Conservation (phyloP, 208 protist species). For the Trypanosoma caninum region DNA sequence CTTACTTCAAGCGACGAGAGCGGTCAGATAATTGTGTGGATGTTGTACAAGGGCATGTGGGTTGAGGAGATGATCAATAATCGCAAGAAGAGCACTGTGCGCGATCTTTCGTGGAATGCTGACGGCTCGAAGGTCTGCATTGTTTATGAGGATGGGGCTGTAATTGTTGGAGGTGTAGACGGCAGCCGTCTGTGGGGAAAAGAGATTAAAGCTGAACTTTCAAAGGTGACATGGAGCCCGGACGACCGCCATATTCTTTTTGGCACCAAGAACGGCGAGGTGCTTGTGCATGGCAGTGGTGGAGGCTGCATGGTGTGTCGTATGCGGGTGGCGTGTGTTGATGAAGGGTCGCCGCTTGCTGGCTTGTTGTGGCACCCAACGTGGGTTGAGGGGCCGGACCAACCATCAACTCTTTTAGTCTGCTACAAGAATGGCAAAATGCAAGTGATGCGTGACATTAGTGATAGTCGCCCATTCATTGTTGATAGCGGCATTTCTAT, state of each 20-base stretch:
- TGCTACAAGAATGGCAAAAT: constrained; percentile 87
- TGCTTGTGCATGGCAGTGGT: constrained; percentile 87
- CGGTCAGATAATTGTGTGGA: constrained; percentile 97
- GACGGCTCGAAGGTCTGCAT: constrained; percentile 96
- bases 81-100: constrained; percentile 92
- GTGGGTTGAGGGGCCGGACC: constrained; percentile 76
- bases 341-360: constrained; percentile 34
- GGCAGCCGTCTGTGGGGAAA: constrained; percentile 95
- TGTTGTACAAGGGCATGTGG: constrained; percentile 96
- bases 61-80: constrained; percentile 99
- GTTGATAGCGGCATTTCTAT: constrained; percentile 88
- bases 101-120: constrained; percentile 92
- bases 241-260: constrained; percentile 92
- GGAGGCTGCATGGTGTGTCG: constrained; percentile 76
- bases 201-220: constrained; percentile 85
- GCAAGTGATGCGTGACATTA: constrained; percentile 91
- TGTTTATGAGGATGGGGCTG: constrained; percentile 95
- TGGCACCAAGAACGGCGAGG: constrained; percentile 81
- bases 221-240: constrained; percentile 93
- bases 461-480: constrained; percentile 84
- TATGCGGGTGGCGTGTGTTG: constrained; percentile 55
- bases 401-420: constrained; percentile 82
- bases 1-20: constrained; percentile 93
- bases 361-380: constrained; percentile 86
- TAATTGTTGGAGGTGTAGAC: constrained; percentile 96